These are phyloP conservation scores for Chalaropsis ovoidea DNA, from an alignment of 2,329 filamentous ascomycete genomes.

Conservation along the genomic window DNA sequence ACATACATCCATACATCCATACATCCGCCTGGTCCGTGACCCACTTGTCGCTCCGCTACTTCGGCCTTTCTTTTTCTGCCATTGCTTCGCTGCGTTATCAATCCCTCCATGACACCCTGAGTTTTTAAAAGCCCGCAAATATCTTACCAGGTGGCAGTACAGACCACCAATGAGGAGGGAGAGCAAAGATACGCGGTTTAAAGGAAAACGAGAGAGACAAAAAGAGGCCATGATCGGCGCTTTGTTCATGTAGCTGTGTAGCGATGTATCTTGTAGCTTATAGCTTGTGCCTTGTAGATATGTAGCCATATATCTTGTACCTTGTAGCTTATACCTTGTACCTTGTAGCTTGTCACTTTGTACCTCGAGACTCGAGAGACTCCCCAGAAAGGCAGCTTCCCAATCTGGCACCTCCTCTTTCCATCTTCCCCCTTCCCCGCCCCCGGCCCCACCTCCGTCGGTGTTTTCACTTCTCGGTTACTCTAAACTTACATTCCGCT, in stretches of 20 bases:
- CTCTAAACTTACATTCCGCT: background rate
- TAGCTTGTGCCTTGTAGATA: background rate
- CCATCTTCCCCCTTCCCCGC: too few relatives aligned
- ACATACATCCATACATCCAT: slow-evolving; percentile 1
- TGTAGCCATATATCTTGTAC: too few relatives aligned
- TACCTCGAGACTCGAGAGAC: background rate
- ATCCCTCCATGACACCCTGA: background rate
- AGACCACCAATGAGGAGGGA: background rate
- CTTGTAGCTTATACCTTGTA: too few relatives aligned
- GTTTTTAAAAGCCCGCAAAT: background rate
- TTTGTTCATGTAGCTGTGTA: slow-evolving; percentile 1
- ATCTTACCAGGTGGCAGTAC: background rate
- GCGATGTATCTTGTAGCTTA: background rate
- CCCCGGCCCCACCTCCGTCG: background rate
- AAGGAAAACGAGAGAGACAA: background rate
- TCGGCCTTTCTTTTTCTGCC: slow-evolving; percentile 11
- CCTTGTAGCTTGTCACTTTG: background rate
- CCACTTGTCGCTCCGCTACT: slow-evolving; percentile 9
- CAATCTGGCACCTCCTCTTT: slow-evolving; percentile 10
- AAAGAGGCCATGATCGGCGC: background rate
- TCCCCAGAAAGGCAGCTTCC: slow-evolving; percentile 2
- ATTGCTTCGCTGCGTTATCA: background rate
- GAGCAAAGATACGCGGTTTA: background rate
- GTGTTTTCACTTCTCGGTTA: background rate
- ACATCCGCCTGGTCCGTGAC: slow-evolving; percentile 1